These are phyloP conservation scores for Multifurca ochricompacta DNA, from an alignment of 768 basidiomycete genomes.

Conservation along the genomic window DNA sequence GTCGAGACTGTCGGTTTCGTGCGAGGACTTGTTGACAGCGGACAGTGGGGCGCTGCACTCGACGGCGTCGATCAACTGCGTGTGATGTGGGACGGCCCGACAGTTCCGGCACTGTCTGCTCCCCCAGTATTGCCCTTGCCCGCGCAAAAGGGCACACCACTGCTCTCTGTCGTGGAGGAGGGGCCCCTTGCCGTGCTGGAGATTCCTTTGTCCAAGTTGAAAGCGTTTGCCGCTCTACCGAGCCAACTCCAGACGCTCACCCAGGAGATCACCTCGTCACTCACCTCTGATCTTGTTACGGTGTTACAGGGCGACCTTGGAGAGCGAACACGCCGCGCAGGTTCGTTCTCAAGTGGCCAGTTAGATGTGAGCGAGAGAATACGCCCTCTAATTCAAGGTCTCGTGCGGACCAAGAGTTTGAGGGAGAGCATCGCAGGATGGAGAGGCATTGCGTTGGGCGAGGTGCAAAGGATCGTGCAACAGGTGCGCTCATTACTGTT, in stretches of 20 bases:
- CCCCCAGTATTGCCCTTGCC: not conserved
- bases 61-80: constrained; percentile 64
- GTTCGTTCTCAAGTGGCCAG: not conserved
- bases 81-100: constrained; percentile 40
- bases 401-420: constrained; percentile 64
- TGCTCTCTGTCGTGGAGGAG: constrained; percentile 31
- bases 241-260: constrained; percentile 62
- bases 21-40: constrained; percentile 65
- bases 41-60: constrained; percentile 85
- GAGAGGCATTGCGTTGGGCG: constrained; percentile 58
- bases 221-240: constrained; percentile 71
- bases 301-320: constrained; percentile 61
- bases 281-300: constrained; percentile 71
- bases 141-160: not conserved
- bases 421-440: constrained; percentile 62
- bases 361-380: constrained; percentile 50
- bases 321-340: constrained; percentile 34
- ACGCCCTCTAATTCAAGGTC: constrained; percentile 67
- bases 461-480: constrained; percentile 50
- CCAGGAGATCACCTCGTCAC: constrained; percentile 64
- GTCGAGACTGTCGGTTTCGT: constrained; percentile 73
- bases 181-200: constrained; percentile 15
- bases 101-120: not conserved
- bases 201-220: constrained; percentile 58
- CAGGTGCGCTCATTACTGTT: constrained; percentile 38